Conservation (phyloP, 495 filamentous ascomycete species). For the Hypoxylon perforatum region DNA sequence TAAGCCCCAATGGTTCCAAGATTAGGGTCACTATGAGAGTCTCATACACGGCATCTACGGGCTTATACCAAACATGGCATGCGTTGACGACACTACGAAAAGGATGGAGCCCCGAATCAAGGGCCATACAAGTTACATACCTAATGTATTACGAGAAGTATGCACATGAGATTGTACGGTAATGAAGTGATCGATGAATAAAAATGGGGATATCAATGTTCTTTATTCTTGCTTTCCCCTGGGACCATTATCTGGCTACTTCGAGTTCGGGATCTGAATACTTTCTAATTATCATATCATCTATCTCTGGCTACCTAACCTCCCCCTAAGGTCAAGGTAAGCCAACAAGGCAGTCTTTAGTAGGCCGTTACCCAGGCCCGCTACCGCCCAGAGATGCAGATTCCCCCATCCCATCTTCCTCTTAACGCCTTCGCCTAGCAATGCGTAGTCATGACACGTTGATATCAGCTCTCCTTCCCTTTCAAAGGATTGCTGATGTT, state of each 20-base stretch:
- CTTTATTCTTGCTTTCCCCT: constrained; percentile 21
- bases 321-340: too few relatives aligned
- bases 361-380: constrained; percentile 1
- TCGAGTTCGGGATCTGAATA: background rate
- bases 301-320: constrained; percentile 17
- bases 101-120: background rate
- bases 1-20: background rate
- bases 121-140: background rate
- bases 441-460: constrained; percentile 8
- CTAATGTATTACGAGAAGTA: constrained; percentile 27
- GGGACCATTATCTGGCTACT: background rate
- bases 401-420: constrained; percentile 13
- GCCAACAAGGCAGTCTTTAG: background rate
- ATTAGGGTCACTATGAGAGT: background rate
- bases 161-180: constrained; percentile 22
- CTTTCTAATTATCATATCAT: constrained; percentile 10
- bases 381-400: constrained; percentile 15
- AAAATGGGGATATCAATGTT: constrained; percentile 28
- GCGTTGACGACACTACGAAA: constrained; percentile 1
- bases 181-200: constrained; percentile 22
- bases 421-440: constrained; percentile 31
- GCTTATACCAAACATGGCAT: constrained; percentile 8
- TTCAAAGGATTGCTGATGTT: background rate
- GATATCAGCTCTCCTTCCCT: background rate
- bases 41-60: background rate